phyloP scores from a whole-genome alignment of 768 basidiomycete species.

The Mycena pura region DNA sequence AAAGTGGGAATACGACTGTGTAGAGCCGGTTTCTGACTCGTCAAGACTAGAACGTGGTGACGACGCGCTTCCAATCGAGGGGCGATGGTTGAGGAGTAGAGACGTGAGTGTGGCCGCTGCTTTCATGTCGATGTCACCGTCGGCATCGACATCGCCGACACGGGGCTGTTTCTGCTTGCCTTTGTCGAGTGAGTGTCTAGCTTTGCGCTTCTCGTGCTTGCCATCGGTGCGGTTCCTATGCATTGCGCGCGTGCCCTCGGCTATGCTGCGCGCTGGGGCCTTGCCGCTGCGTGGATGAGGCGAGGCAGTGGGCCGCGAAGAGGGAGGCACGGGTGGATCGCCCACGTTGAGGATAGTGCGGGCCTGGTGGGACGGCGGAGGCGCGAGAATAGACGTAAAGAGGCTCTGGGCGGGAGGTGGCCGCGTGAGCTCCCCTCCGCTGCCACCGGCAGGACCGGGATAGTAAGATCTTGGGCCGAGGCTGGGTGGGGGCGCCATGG shows the following conservation, averaged over 20 bases:
- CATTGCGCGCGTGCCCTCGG: constrained; percentile 55
- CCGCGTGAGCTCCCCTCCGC: constrained; percentile 40
- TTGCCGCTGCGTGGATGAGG: constrained; percentile 52
- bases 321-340: constrained; percentile 70
- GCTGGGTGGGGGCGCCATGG: constrained; percentile 52
- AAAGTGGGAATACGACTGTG: constrained; percentile 67
- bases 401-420: constrained; percentile 56
- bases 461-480: constrained; percentile 51
- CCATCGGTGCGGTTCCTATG: constrained; percentile 43
- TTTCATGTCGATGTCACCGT: constrained; percentile 78
- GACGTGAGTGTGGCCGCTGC: constrained; percentile 83
- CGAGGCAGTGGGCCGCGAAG: constrained; percentile 52
- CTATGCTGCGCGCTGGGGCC: constrained; percentile 50
- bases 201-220: constrained; percentile 49
- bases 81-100: constrained; percentile 68
- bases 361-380: constrained; percentile 77
- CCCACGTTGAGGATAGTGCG: constrained; percentile 79
- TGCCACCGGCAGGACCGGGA: constrained; percentile 42
- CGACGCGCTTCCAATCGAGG: constrained; percentile 65
- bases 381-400: constrained; percentile 77
- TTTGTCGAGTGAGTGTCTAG: constrained; percentile 50
- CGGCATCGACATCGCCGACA: constrained; percentile 45
- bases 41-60: constrained; percentile 79
- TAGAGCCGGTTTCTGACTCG: constrained; percentile 70
- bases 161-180: constrained; percentile 53